A percentile compares a stretch with the other conserved stretches of the same genome.
These are phyloP conservation scores for Daldinia childiae DNA, from an alignment of 495 filamentous ascomycete species.

Conservation along the genomic window DNA sequence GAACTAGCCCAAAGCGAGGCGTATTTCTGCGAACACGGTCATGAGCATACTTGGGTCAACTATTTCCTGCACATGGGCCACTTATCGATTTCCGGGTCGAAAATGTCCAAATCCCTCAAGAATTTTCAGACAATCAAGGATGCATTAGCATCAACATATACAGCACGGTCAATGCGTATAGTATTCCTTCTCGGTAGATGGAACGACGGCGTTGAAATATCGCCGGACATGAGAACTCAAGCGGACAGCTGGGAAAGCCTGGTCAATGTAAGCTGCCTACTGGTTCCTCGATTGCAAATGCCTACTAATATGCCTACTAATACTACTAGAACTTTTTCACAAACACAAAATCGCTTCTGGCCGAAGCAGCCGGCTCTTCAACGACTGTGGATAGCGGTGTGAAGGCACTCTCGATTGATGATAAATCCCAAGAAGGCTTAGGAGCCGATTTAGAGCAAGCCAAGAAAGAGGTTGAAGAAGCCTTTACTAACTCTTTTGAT, in stretches of 20 bases:
- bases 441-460: slow-evolving; percentile 65
- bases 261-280: slow-evolving; percentile 63
- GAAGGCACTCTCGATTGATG: slow-evolving; percentile 53
- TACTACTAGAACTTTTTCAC: slow-evolving; percentile 82
- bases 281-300: neutral
- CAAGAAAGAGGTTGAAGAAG: slow-evolving; percentile 69
- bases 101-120: slow-evolving; percentile 96
- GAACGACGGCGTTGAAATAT: slow-evolving; percentile 93
- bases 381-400: slow-evolving; percentile 50
- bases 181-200: slow-evolving; percentile 89
- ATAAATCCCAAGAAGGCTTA: slow-evolving; percentile 43
- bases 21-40: slow-evolving; percentile 68
- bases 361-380: slow-evolving; percentile 49
- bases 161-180: slow-evolving; percentile 80
- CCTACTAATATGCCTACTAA: slow-evolving; percentile 31
- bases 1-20: slow-evolving; percentile 95
- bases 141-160: slow-evolving; percentile 79
- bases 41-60: slow-evolving; percentile 84
- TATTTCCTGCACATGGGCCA: slow-evolving; percentile 99
- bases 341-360: slow-evolving; percentile 71
- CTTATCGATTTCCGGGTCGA: slow-evolving; percentile 85
- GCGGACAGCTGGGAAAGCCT: slow-evolving; percentile 82
- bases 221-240: slow-evolving; percentile 76
- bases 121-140: slow-evolving; percentile 97
- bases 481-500: slow-evolving; percentile 88